These are phyloP conservation scores for Chamaecrista fasciculata DNA, from an alignment of 306 rosid genomes.

Conservation along the genomic window DNA sequence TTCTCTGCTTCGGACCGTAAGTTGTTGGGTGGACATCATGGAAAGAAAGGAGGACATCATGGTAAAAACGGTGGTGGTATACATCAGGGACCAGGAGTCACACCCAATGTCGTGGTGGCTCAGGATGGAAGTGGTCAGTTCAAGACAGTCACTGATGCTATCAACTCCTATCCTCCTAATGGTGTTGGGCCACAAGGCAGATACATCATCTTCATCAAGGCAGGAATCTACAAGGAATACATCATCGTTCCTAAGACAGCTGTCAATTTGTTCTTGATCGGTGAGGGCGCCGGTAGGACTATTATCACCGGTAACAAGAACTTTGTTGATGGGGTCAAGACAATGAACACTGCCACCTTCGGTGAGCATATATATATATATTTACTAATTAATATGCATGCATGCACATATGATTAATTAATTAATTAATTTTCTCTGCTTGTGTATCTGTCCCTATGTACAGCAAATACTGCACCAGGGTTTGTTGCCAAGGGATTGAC, in stretches of 20 bases:
- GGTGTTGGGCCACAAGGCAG: conserved; percentile 5
- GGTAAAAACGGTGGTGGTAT: neutral
- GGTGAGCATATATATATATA: too few relatives aligned
- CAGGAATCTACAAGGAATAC: conserved; percentile 46
- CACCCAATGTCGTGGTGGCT: conserved; percentile 51
- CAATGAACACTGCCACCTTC: conserved; percentile 52
- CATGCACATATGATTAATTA: too few relatives aligned
- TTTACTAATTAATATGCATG: too few relatives aligned
- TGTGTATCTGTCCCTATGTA: too few relatives aligned
- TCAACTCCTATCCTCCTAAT: conserved; percentile 40
- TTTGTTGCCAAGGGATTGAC: too few relatives aligned
- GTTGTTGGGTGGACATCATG: conserved; percentile 28
- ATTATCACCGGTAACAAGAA: conserved; percentile 57
- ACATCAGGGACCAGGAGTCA: neutral
- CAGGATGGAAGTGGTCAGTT: conserved; percentile 54
- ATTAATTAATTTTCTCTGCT: too few relatives aligned
- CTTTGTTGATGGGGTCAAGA: conserved; percentile 33
- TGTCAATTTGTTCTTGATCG: conserved; percentile 46
- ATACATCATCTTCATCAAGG: conserved; percentile 48
- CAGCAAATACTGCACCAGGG: too few relatives aligned
- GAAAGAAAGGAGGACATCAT: too few relatives aligned
- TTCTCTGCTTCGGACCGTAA: conserved; percentile 39
- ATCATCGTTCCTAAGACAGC: conserved; percentile 25
- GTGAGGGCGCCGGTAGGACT: conserved; percentile 55
- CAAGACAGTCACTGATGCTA: conserved; percentile 44